Conservation (phyloP, 2,329 filamentous ascomycete species). For the Aspergillus hiratsukae region DNA sequence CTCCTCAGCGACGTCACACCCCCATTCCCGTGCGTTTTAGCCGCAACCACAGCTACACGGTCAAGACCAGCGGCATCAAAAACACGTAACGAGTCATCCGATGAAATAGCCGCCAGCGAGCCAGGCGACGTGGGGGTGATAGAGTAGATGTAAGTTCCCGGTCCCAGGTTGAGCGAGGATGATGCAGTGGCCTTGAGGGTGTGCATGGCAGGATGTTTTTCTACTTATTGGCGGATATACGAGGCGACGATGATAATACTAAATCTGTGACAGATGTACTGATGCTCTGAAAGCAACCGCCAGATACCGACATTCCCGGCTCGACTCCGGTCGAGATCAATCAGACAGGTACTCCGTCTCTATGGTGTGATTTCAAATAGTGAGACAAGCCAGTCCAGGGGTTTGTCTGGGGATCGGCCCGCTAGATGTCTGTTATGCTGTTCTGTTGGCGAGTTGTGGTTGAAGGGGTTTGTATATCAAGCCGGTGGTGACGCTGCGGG, state of each 20-base stretch:
- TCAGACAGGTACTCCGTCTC: no score
- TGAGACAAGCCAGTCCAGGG: not conserved
- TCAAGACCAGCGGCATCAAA: conserved; percentile 35
- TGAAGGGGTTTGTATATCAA: not conserved
- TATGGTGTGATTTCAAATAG: no score
- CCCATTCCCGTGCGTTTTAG: conserved; percentile 25
- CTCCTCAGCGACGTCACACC: conserved; percentile 37
- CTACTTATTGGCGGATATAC: not conserved
- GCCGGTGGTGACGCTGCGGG: not conserved
- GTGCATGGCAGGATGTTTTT: conserved; percentile 24
- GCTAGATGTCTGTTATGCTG: not conserved
- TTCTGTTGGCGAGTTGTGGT: not conserved
- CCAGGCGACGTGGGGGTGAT: conserved; percentile 27
- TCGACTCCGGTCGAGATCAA: no score
- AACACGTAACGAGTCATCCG: conserved; percentile 42
- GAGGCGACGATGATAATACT: not conserved
- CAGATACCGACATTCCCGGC: no score
- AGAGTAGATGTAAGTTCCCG: conserved; percentile 42
- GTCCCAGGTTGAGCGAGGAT: conserved; percentile 36
- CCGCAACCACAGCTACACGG: conserved; percentile 25
- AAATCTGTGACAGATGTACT: not conserved
- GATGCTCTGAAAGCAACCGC: not conserved
- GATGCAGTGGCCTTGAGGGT: conserved; percentile 29
- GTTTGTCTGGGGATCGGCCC: no score
- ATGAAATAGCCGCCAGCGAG: conserved; percentile 41